These are phyloP conservation scores for Phytophthora parvispora DNA, from an alignment of 352 stramenopile genomes.

Conservation along the genomic window DNA sequence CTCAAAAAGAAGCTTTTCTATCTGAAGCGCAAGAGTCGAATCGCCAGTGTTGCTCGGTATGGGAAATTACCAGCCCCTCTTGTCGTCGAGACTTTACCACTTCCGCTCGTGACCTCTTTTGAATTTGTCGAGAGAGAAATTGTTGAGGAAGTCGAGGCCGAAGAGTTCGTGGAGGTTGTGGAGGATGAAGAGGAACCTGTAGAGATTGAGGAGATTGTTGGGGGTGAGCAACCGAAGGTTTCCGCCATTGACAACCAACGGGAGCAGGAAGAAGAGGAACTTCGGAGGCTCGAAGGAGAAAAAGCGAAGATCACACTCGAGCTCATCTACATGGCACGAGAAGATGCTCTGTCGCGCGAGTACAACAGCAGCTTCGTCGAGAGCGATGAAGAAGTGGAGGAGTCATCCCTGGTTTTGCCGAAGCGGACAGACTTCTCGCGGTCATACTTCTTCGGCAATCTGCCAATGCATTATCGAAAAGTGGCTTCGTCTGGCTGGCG, in stretches of 20 bases:
- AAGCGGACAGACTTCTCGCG: conserved; percentile 76
- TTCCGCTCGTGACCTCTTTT: conserved; percentile 42
- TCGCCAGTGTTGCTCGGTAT: conserved; percentile 49
- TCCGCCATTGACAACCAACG: conserved; percentile 20
- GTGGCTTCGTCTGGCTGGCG: conserved; percentile 57
- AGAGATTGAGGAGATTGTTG: conserved; percentile 4
- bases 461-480: conserved; percentile 55
- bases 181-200: conserved; percentile 15
- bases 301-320: conserved; percentile 30
- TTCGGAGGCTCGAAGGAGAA: conserved; percentile 22
- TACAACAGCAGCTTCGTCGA: conserved; percentile 42
- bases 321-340: conserved; percentile 35
- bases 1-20: conserved; percentile 64
- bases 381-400: conserved; percentile 68
- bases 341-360: conserved; percentile 38
- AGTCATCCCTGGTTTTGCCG: conserved; percentile 42
- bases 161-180: conserved; percentile 14
- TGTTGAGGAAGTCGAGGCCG: conserved; percentile 16
- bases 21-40: conserved; percentile 49
- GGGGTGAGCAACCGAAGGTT: conserved; percentile 4
- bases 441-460: conserved; percentile 81
- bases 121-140: conserved; percentile 29
- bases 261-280: conserved; percentile 36
- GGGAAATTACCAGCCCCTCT: conserved; percentile 57
- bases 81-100: conserved; percentile 52